Evolutionary conservation across 257 asterid species (phyloP).

Genomic region (Leptodermis oblonga): DNA sequence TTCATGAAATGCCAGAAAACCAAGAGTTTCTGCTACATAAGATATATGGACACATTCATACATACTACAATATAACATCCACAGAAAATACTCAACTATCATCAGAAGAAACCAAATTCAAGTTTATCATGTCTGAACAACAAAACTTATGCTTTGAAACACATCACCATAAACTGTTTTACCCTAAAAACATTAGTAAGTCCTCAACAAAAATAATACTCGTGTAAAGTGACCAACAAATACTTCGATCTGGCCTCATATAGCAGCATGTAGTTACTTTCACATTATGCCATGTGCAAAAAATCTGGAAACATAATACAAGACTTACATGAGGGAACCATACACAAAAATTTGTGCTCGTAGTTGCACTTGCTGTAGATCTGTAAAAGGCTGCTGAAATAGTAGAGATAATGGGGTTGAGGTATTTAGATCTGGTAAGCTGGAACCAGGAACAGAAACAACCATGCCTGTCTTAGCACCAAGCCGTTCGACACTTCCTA

Average conservation of each 20-base stretch:
- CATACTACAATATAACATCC: not conserved
- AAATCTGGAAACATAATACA: not conserved
- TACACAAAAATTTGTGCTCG: conserved; percentile 97
- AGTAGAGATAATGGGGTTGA: conserved; percentile 51
- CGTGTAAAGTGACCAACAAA: not conserved
- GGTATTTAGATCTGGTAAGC: conserved; percentile 80
- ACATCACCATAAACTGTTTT: not conserved
- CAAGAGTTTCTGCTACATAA: not conserved
- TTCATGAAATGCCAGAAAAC: not conserved
- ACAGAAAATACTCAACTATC: not conserved
- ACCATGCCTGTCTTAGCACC: conserved; percentile 41
- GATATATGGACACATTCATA: not conserved
- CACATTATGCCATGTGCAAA: not conserved
- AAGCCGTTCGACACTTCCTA: conserved; percentile 26
- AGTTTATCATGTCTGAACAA: not conserved
- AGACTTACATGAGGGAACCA: conserved; percentile 94
- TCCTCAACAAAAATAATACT: not conserved
- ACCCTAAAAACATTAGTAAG: not conserved
- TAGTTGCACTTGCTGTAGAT: conserved; percentile 88
- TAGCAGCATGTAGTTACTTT: not conserved
- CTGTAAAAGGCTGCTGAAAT: conserved; percentile 92
- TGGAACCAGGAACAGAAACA: conserved; percentile 53
- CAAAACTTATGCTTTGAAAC: not conserved
- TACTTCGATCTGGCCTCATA: not conserved
- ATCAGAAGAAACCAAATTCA: not conserved